phyloP scores from a whole-genome alignment of 257 asterid genomes.

The Jacaranda copaia region DNA sequence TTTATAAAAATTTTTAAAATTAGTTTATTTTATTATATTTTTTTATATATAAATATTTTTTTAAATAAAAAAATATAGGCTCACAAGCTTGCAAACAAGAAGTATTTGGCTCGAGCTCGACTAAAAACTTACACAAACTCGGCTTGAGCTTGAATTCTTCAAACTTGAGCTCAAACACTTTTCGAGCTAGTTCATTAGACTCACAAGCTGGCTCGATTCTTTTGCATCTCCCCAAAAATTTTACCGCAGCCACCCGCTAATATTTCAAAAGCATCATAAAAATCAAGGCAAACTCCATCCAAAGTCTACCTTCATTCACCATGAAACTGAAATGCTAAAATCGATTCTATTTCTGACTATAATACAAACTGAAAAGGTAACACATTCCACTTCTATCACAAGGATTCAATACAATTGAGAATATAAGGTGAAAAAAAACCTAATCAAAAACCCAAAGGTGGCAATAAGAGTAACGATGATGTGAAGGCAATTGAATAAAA shows the following conservation, averaged over 20 bases:
- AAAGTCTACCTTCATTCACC: neutral
- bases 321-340: neutral
- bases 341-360: neutral
- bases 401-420: neutral
- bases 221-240: neutral
- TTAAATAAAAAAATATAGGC: too few relatives aligned
- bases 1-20: too few relatives aligned
- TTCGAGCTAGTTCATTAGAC: too few relatives aligned
- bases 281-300: neutral
- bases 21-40: too few relatives aligned
- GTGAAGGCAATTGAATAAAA: neutral
- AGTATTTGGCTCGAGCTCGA: too few relatives aligned
- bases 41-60: too few relatives aligned
- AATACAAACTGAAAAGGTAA: neutral
- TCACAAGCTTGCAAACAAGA: too few relatives aligned
- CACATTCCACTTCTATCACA: neutral
- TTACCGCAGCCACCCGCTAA: neutral
- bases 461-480: neutral
- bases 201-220: too few relatives aligned
- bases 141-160: too few relatives aligned
- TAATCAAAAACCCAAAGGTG: neutral
- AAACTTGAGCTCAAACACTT: too few relatives aligned
- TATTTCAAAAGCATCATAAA: neutral
- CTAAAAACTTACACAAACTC: too few relatives aligned
- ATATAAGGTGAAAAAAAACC: neutral